A percentile compares a stretch with the other conserved stretches of the same genome.
phyloP scores from a whole-genome alignment of 1,284 basidiomycete genomes.

The Athelia psychrophila region DNA sequence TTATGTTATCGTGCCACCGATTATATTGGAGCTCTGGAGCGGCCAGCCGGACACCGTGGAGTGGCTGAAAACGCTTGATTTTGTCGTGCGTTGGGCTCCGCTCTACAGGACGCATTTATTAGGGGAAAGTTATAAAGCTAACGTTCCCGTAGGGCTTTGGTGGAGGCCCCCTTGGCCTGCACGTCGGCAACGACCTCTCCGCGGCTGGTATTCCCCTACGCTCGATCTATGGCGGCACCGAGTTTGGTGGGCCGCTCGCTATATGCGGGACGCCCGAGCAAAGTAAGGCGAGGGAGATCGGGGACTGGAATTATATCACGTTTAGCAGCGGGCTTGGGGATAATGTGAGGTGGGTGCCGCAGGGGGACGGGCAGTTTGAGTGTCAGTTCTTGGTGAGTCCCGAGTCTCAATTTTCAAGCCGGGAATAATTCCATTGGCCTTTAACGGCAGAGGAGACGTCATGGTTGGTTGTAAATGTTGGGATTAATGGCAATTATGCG shows the following conservation, averaged over 20 bases:
- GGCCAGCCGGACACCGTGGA: conserved; percentile 23
- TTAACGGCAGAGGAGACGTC: too few relatives aligned
- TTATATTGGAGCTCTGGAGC: conserved; percentile 34
- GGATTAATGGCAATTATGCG: not conserved
- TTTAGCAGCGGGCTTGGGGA: conserved; percentile 22
- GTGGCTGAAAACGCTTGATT: conserved; percentile 23
- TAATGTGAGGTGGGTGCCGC: conserved; percentile 30
- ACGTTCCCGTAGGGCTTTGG: conserved; percentile 33
- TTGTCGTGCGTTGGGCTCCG: conserved; percentile 29
- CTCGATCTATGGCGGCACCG: conserved; percentile 29
- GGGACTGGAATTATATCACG: conserved; percentile 26
- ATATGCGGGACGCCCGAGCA: conserved; percentile 43
- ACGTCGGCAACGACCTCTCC: conserved; percentile 24
- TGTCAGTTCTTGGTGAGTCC: conserved; percentile 32
- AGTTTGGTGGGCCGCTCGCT: conserved; percentile 21
- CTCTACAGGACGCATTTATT: too few relatives aligned
- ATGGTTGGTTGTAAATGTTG: conserved; percentile 17
- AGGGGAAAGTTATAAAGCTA: conserved; percentile 1
- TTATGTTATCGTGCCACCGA: conserved; percentile 28
- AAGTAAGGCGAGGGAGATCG: conserved; percentile 3
- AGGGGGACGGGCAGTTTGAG: conserved; percentile 39
- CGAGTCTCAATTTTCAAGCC: too few relatives aligned
- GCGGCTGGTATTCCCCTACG: conserved; percentile 23
- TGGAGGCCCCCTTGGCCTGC: conserved; percentile 24
- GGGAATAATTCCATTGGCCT: too few relatives aligned